These are phyloP conservation scores for Fusarium nodosum DNA, from an alignment of 2,329 filamentous ascomycete species.

Conservation along the genomic window DNA sequence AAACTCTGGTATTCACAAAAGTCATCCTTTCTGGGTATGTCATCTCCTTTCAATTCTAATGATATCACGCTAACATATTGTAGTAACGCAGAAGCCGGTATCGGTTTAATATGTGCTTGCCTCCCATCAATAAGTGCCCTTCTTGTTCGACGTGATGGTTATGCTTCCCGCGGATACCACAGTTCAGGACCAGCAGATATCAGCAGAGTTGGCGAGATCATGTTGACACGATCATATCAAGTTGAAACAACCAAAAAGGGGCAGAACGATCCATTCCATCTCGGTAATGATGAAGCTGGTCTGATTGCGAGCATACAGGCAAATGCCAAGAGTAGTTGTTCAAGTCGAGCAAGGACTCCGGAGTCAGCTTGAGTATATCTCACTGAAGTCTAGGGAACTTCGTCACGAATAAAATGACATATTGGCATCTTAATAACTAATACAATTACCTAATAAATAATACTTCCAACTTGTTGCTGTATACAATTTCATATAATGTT, in stretches of 20 bases:
- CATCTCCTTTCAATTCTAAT: rapidly evolving
- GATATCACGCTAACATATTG: rapidly evolving
- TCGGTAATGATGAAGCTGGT: conserved; percentile 45
- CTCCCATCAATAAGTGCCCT: conserved; percentile 41
- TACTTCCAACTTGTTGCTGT: too few relatives aligned
- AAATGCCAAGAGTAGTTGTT: conserved; percentile 31
- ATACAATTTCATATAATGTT: too few relatives aligned
- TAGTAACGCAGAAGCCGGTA: conserved; percentile 41
- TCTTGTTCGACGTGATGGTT: conserved; percentile 36
- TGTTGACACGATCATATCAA: conserved; percentile 50
- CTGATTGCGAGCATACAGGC: conserved; percentile 36
- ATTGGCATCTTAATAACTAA: background rate
- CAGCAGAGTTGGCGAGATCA: conserved; percentile 47
- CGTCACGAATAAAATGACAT: background rate
- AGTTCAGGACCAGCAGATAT: conserved; percentile 23
- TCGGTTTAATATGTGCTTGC: conserved; percentile 39
- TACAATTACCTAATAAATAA: background rate
- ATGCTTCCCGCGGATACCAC: conserved; percentile 44
- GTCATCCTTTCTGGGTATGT: conserved; percentile 40
- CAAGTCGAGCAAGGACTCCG: conserved; percentile 23
- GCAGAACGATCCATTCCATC: conserved; percentile 22
- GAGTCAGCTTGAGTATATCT: conserved; percentile 4
- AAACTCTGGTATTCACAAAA: conserved; percentile 38
- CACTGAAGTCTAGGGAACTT: background rate
- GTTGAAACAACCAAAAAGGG: conserved; percentile 44